Conservation (phyloP, 2,329 filamentous ascomycete species). For the Alternaria solani region DNA sequence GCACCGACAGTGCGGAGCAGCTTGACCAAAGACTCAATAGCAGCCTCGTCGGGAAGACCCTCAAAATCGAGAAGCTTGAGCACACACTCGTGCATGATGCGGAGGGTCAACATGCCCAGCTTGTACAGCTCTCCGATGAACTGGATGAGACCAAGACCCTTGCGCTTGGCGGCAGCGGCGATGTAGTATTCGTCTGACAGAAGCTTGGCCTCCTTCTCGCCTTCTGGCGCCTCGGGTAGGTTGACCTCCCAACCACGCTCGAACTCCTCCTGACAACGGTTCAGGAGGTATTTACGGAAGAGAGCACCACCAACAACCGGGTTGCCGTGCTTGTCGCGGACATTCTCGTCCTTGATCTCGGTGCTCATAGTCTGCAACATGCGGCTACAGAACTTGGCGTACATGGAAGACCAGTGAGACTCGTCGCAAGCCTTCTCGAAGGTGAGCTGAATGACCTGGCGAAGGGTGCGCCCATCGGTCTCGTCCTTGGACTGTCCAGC, state of each 20-base stretch:
- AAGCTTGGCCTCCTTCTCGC: conserved; percentile 83
- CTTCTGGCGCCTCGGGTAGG: conserved; percentile 77
- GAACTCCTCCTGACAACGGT: conserved; percentile 98
- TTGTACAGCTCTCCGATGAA: conserved; percentile 99
- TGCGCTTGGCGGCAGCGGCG: conserved; percentile 92
- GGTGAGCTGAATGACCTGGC: conserved; percentile 97
- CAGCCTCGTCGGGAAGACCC: conserved; percentile 90
- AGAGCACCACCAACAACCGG: conserved; percentile 90
- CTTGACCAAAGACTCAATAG: conserved; percentile 94
- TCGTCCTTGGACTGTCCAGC: conserved; percentile 96
- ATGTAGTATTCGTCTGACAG: conserved; percentile 96
- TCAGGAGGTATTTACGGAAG: conserved; percentile 98
- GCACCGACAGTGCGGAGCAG: conserved; percentile 89
- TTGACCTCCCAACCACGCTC: conserved; percentile 96
- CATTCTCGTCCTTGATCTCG: conserved; percentile 94
- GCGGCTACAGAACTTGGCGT: conserved; percentile 96
- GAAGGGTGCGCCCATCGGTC: conserved; percentile 88
- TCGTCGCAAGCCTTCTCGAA: conserved; percentile 99
- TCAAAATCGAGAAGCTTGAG: conserved; percentile 96
- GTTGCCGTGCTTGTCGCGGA: conserved; percentile 87
- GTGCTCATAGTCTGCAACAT: conserved; percentile 87
- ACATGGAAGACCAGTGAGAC: conserved; percentile 98
- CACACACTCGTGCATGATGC: conserved; percentile 99
- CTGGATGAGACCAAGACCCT: conserved; percentile 95
- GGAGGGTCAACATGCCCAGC: conserved; percentile 96